Evolutionary conservation across 2,329 filamentous ascomycete genomes (phyloP), one percentile per base, ranked within the genome.

Genomic region (Ophiosphaerella herpotricha): DNA sequence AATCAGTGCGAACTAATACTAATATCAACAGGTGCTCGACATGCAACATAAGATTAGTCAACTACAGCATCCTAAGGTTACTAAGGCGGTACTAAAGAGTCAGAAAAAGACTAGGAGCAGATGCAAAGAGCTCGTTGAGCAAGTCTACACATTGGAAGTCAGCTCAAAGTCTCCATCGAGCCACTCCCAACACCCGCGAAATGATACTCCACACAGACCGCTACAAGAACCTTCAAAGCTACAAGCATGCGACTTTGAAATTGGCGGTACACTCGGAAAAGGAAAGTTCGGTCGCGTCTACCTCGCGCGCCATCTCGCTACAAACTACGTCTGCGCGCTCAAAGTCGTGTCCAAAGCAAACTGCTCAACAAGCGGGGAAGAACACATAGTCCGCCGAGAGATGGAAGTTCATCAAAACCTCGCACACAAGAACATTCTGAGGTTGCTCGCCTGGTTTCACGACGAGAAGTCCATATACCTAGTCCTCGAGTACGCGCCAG

Each of bases 371-470:
- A 87, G 86, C 26, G 82, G 83, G 46, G 88, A 92, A 29, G 88
- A 92, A 75, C 90, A 88, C 75, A 88, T 92, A 74, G 85, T 92
- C 50, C 84, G 89, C 26, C 85, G 89, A 63, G 89, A 93, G 73
- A 90, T 93, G 52, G 89, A 93, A 74, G 91, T 93, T 61, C 89
- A 93, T 74, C 88, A 85, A 68, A 91, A 93, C 72, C 80, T 93
- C 55, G 83, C 88, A 40, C 89, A 93, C 70, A 88, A 89, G 42
- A 91, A 92, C 73, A 90, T 92, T 64, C 78, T 93, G 51, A 84
- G 88, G 63, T 79, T 92, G 38, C 91, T 88, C 73, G 88, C 88
- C 2, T 89, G 92, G 75, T 92, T 93, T 75, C 88, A 93, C 74
- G 89, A 93, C 74, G 87, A 83, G 73, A 90, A 90, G 76, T 82